A percentile compares a stretch with the other conserved stretches of the same genome.
Evolutionary conservation across 106 monocot genomes (phyloP).

Genomic region (Platanthera zijinensis): DNA sequence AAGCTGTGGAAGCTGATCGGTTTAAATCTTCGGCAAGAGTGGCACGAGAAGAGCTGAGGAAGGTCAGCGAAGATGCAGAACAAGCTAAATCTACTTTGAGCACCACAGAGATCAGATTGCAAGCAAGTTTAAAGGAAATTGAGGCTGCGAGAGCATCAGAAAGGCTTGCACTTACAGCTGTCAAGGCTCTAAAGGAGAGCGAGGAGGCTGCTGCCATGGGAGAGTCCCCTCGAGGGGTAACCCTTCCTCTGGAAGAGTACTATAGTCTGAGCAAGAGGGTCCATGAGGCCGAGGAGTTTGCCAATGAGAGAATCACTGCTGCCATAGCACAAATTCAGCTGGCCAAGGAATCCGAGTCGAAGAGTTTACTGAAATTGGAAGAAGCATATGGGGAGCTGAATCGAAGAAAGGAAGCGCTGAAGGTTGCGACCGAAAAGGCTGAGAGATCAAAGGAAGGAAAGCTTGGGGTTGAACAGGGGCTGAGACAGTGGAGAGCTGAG

Average conservation of each 20-base stretch:
- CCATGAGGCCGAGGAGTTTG: conserved; percentile 18
- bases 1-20: conserved; percentile 2
- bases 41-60: conserved; percentile 11
- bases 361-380: conserved; percentile 16
- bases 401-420: conserved; percentile 13
- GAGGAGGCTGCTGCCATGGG: conserved; percentile 5
- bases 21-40: neutral
- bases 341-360: conserved; percentile 19
- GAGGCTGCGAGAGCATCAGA: conserved; percentile 11
- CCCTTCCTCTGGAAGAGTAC: conserved; percentile 17
- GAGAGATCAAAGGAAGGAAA: conserved; percentile 21
- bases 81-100: conserved; percentile 10
- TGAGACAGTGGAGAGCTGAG: conserved; percentile 22
- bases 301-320: conserved; percentile 14
- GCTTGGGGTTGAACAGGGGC: conserved; percentile 21
- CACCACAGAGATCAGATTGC: conserved; percentile 8
- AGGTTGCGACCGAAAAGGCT: conserved; percentile 7
- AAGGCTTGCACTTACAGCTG: conserved; percentile 1
- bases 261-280: conserved; percentile 21
- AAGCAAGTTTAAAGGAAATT: conserved; percentile 13
- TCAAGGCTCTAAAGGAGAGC: conserved; percentile 8
- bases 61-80: conserved; percentile 7
- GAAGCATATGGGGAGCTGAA: conserved; percentile 11
- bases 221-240: conserved; percentile 7
- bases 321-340: conserved; percentile 13